Conservation (phyloP, 768 basidiomycete species). For the Russula vinacea region DNA sequence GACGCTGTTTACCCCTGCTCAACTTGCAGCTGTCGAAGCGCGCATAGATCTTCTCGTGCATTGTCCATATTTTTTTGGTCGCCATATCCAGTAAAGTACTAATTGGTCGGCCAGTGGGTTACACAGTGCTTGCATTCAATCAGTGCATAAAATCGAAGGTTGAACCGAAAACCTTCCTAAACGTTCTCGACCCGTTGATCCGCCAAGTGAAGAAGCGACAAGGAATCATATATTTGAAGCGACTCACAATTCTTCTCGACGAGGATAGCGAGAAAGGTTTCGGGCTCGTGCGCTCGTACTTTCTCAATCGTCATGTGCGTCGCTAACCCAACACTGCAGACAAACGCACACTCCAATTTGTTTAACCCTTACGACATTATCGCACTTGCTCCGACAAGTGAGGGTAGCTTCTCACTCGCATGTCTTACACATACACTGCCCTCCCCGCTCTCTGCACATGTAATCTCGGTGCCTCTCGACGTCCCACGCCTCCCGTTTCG, state of each 20-base stretch:
- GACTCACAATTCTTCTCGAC: conserved; percentile 76
- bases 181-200: conserved; percentile 59
- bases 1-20: conserved; percentile 49
- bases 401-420: conserved; percentile 68
- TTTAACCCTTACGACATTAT: conserved; percentile 74
- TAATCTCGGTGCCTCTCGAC: conserved; percentile 77
- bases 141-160: conserved; percentile 69
- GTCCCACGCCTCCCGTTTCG: conserved; percentile 75
- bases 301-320: not conserved
- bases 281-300: conserved; percentile 54
- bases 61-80: conserved; percentile 46
- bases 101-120: conserved; percentile 63
- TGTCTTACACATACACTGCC: conserved; percentile 78
- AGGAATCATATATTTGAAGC: conserved; percentile 65
- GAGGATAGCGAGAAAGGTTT: conserved; percentile 86
- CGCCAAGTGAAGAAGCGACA: conserved; percentile 54
- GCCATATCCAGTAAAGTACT: conserved; percentile 5
- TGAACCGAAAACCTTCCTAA: conserved; percentile 67
- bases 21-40: conserved; percentile 56
- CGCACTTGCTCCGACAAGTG: conserved; percentile 69
- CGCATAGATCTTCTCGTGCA: conserved; percentile 69
- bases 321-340: conserved; percentile 42
- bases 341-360: conserved; percentile 60
- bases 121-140: conserved; percentile 73
- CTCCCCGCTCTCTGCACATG: conserved; percentile 71